Conservation (phyloP, 164 flowering plant species). For the Nelumbo lutea region DNA sequence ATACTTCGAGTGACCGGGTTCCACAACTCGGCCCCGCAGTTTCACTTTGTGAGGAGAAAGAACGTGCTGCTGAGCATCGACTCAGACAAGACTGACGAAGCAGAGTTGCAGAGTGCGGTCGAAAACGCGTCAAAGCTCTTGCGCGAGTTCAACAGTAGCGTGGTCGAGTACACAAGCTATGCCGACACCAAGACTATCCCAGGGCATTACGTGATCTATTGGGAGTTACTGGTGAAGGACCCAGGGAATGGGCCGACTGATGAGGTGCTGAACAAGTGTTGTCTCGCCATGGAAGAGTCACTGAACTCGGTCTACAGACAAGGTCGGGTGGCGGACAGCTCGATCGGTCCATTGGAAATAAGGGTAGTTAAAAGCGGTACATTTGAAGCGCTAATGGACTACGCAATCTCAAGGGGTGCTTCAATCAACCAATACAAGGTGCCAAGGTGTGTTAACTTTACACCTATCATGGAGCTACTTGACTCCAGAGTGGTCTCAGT, state of each 20-base stretch:
- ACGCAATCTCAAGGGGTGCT: conserved; percentile 47
- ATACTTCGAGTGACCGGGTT: conserved; percentile 39
- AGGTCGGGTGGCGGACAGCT: conserved; percentile 30
- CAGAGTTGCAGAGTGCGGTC: conserved; percentile 38
- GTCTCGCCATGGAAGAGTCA: conserved; percentile 33
- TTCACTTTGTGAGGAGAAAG: conserved; percentile 36
- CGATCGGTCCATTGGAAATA: conserved; percentile 42
- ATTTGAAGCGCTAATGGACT: conserved; percentile 48
- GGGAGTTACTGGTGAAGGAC: conserved; percentile 33
- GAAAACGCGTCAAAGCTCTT: conserved; percentile 28
- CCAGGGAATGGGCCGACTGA: conserved; percentile 10
- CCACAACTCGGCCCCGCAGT: conserved; percentile 41
- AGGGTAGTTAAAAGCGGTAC: conserved; percentile 38
- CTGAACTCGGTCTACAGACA: conserved; percentile 37
- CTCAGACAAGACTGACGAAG: conserved; percentile 42
- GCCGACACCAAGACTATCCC: conserved; percentile 36
- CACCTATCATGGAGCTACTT: conserved; percentile 37
- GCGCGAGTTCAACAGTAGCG: conserved; percentile 16
- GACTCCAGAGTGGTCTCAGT: conserved; percentile 32
- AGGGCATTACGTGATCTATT: conserved; percentile 43
- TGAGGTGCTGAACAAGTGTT: conserved; percentile 23
- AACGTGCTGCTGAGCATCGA: conserved; percentile 43
- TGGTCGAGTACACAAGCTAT: conserved; percentile 42
- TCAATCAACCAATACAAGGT: conserved; percentile 47
- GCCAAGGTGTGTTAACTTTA: conserved; percentile 39